Conservation (phyloP, 352 stramenopile species). For the Pythium sukuiense region DNA sequence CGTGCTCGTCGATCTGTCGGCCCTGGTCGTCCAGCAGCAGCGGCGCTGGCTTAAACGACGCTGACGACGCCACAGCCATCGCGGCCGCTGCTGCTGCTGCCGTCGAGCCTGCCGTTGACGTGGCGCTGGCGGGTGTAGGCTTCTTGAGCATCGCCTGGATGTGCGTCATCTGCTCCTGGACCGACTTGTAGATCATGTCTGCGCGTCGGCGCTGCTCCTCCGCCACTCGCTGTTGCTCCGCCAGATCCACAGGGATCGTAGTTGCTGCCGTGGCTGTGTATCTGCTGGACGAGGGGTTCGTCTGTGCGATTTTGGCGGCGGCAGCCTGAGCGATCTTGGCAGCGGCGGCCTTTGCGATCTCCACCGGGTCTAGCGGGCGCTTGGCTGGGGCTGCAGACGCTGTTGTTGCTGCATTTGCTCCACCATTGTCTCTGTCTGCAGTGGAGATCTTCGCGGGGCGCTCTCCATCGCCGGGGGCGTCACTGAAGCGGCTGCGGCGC, state of each 20-base stretch:
- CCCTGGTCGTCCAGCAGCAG: slow-evolving; percentile 78
- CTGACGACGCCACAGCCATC: neutral
- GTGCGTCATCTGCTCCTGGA: slow-evolving; percentile 81
- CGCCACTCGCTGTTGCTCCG: slow-evolving; percentile 41
- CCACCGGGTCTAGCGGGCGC: slow-evolving; percentile 44
- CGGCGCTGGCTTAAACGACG: slow-evolving; percentile 71
- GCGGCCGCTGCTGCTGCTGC: neutral
- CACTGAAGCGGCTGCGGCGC: slow-evolving; percentile 85
- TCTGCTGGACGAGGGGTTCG: slow-evolving; percentile 36
- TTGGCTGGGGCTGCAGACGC: slow-evolving; percentile 10
- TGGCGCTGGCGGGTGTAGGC: slow-evolving; percentile 25
- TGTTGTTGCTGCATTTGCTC: slow-evolving; percentile 15
- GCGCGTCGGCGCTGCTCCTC: slow-evolving; percentile 63
- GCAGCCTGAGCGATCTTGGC: slow-evolving; percentile 49
- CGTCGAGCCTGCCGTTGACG: neutral
- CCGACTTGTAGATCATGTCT: slow-evolving; percentile 83
- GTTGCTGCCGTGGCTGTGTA: slow-evolving; percentile 1
- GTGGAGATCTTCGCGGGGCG: slow-evolving; percentile 24
- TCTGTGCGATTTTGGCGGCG: slow-evolving; percentile 67
- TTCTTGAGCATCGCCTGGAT: slow-evolving; percentile 67
- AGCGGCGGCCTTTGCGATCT: slow-evolving; percentile 63
- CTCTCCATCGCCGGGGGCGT: slow-evolving; percentile 34
- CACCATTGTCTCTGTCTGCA: slow-evolving; percentile 6
- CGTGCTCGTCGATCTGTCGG: slow-evolving; percentile 69
- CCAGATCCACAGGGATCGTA: slow-evolving; percentile 3